Percentiles rank a stretch among this genome's conserved stretches.
phyloP scores from a whole-genome alignment of 164 flowering plant genomes.

The Tetracentron sinense region DNA sequence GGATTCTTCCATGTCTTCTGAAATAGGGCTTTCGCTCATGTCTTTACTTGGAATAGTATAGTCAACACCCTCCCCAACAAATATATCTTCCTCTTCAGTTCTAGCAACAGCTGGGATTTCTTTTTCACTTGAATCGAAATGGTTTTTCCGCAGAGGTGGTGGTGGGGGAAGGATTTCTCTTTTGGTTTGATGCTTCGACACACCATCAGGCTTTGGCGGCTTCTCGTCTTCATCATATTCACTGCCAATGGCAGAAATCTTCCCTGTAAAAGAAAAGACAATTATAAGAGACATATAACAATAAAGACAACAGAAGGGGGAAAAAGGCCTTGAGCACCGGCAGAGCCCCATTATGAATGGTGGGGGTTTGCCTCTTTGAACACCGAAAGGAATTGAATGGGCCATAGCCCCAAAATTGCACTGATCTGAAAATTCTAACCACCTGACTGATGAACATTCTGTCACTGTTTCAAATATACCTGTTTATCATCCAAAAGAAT shows the following conservation, averaged over 20 bases:
- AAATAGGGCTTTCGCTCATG: slow-evolving; percentile 69
- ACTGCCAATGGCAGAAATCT: slow-evolving; percentile 39
- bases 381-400: too few species aligned
- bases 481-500: not conserved
- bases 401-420: too few species aligned
- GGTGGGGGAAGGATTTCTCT: slow-evolving; percentile 52
- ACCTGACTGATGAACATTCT: not conserved
- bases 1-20: slow-evolving; percentile 98
- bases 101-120: slow-evolving; percentile 54
- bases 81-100: slow-evolving; percentile 80
- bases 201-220: slow-evolving; percentile 38
- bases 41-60: slow-evolving; percentile 73
- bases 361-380: too few species aligned
- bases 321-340: too few species aligned
- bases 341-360: too few species aligned
- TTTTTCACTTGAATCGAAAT: slow-evolving; percentile 44
- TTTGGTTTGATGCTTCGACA: slow-evolving; percentile 40
- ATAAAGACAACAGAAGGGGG: not conserved
- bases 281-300: not conserved
- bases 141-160: slow-evolving; percentile 58
- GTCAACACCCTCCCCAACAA: slow-evolving; percentile 86
- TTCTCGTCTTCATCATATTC: slow-evolving; percentile 65
- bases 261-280: slow-evolving; percentile 41
- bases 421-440: too few species aligned
- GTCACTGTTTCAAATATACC: not conserved